Conservation (phyloP, 305 asterid species). For the Solanum hybrid region DNA sequence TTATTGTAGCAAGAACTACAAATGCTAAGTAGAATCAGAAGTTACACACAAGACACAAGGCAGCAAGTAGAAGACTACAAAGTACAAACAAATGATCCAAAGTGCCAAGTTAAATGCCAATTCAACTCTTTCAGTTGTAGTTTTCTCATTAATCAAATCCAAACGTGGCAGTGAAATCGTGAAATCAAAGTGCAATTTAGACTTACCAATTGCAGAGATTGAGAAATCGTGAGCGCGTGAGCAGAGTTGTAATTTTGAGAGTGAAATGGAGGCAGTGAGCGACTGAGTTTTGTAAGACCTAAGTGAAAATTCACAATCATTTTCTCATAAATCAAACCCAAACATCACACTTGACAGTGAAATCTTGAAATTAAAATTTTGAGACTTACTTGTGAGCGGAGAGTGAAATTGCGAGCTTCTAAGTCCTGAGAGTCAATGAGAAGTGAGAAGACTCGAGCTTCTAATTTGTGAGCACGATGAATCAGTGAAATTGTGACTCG, state of each 20-base stretch:
- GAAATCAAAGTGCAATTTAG: neutral
- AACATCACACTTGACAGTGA: neutral
- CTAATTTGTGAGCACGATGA: neutral
- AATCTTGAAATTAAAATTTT: neutral
- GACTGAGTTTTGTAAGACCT: neutral
- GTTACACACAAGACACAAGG: neutral
- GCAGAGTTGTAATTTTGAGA: neutral
- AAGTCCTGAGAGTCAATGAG: neutral
- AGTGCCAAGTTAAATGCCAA: neutral
- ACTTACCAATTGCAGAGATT: neutral
- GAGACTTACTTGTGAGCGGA: neutral
- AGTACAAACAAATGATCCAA: neutral
- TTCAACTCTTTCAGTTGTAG: neutral
- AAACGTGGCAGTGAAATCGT: neutral
- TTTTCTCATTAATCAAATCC: neutral
- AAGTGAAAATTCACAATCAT: neutral
- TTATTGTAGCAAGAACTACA: neutral
- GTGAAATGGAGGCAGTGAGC: neutral
- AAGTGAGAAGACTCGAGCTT: neutral
- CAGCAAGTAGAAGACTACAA: neutral
- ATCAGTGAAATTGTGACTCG: neutral
- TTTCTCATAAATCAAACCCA: neutral
- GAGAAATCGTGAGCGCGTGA: neutral
- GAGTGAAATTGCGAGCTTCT: neutral
- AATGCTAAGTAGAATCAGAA: neutral